These are phyloP conservation scores for Vicia sativa DNA, from an alignment of 306 rosid genomes.

Conservation along the genomic window DNA sequence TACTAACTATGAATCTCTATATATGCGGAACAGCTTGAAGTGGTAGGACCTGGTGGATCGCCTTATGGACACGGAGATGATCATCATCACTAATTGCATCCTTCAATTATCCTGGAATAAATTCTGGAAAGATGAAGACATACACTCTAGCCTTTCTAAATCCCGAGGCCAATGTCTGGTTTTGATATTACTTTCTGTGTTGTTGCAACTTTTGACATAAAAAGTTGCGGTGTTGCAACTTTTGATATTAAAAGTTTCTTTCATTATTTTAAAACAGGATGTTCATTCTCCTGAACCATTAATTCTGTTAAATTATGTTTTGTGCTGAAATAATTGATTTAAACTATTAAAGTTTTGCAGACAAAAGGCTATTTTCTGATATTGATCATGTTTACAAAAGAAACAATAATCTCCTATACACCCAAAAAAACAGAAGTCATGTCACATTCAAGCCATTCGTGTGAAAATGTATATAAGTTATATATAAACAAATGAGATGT, in stretches of 20 bases:
- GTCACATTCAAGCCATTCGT: too few species aligned
- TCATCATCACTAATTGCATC: slow-evolving; percentile 61
- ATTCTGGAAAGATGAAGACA: slow-evolving; percentile 55
- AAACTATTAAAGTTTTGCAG: neutral
- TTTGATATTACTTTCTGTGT: slow-evolving; percentile 38
- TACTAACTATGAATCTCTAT: slow-evolving; percentile 25
- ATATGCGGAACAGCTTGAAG: slow-evolving; percentile 67
- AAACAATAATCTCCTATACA: too few species aligned
- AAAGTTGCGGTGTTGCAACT: slow-evolving; percentile 36
- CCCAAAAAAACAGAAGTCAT: too few species aligned
- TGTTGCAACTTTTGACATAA: slow-evolving; percentile 48
- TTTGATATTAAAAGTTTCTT: slow-evolving; percentile 43
- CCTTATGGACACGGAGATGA: slow-evolving; percentile 68
- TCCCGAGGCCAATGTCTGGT: slow-evolving; percentile 54
- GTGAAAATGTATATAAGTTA: too few species aligned
- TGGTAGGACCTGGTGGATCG: slow-evolving; percentile 95
- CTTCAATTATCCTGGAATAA: slow-evolving; percentile 57
- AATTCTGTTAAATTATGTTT: slow-evolving; percentile 38
- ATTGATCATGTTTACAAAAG: too few species aligned
- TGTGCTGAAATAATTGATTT: slow-evolving; percentile 54
- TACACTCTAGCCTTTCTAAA: slow-evolving; percentile 50
- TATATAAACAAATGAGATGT: too few species aligned
- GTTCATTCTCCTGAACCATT: slow-evolving; percentile 48
- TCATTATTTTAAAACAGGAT: slow-evolving; percentile 51
- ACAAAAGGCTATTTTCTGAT: neutral